Evolutionary conservation across 805 yeast species (phyloP), one percentile per base, ranked within the genome.

Genomic region (Nakazawaea holstii): DNA sequence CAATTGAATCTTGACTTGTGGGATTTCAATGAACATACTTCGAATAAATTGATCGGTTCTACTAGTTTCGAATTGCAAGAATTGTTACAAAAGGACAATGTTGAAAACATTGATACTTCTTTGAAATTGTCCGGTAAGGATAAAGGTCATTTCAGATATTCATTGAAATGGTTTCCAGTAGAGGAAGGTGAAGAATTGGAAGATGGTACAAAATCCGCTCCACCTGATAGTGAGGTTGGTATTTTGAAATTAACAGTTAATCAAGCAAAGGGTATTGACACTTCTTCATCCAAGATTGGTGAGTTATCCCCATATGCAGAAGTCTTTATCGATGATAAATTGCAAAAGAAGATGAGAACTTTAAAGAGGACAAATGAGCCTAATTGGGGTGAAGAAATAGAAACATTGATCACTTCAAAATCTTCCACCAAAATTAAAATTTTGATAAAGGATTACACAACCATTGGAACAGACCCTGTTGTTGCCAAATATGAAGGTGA

Each of bases 321-420:
- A 56, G 61, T 87, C 17, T 79, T 66, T 55, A 61, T 84, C 43
- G 79, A 84, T 60, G 75, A 74, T 35, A 74, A 80, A 52, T 64
- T 78, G 46, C 70, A 74, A n/a, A 74, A 76, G 55, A 67, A 66
- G 6, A 77, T 80, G 46, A 79, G 94, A 69, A 74, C 76, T 30
- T 69, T 85, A 59, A 81, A 79, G 57, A 75, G 79, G 58, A 73
- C 80, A 8, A 87, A 85, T 56, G 88, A 82, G 57, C 95, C 95
- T 14, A 67, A 81, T 10, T 87, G 86, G 81, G 81, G 79, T 50
- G 80, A 80, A 56, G 61, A 73, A 28, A 63, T 80, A 48, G 95
- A 87, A 63, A 59, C 77, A 5, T 70, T 87, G 54, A 66, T 87
- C 33, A 74, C 81, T 6, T 74, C 84, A 28, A 87, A 82, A 60